Base-by-base conservation (phyloP, 2,329 filamentous ascomycete genomes). In the Chrysoporthe cubensis region DNA sequence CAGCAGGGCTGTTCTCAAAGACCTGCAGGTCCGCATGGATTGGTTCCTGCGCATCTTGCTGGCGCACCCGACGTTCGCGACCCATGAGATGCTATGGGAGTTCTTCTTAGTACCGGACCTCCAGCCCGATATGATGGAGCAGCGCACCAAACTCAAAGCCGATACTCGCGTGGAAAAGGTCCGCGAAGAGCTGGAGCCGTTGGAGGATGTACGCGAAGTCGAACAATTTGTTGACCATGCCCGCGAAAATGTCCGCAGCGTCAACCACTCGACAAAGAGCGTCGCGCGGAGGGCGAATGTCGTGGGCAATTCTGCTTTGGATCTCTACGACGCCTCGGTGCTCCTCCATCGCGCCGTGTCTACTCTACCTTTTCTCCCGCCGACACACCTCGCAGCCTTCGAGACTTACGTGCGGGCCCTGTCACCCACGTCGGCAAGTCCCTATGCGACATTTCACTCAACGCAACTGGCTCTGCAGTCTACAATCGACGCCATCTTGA, bases 21-120 rank as follows among this genome's bases (percentile, higher is more conserved):
- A 98, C 73, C 91, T 94, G 63, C 96, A 99, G 76, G 82, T 93
- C 57, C 89, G 91, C 18, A 88, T 97, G 26, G 93, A 99, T 78
- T 91, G 89, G 72, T 97, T 98, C 74, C 81, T 99, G 73, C 93
- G 92, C 72, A 93, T 94, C 21, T 85, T 99, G 71, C 85, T 99
- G 37, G 85, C 88, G 9, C 96, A 99, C 75, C 91, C 95, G 3
- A 98, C 96, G 0, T 97, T 99, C 76, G 88, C 93, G 0, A 97
- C 93, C 0, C 96, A 99, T 75, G 96, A 99, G 80, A 93, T 98
- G 86, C 85, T 99, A 2, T 99, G 96, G 96, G 96, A 99, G 74
- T 99, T 99, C 80, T 97, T 99, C 79, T 85, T 99, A 0, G 94
- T 99, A 14, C 96, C 96, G 1, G 96, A 99, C 73, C 88, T 99